Evolutionary conservation across 495 filamentous ascomycete genomes (phyloP).

Genomic region (Penicillium cataractarum): DNA sequence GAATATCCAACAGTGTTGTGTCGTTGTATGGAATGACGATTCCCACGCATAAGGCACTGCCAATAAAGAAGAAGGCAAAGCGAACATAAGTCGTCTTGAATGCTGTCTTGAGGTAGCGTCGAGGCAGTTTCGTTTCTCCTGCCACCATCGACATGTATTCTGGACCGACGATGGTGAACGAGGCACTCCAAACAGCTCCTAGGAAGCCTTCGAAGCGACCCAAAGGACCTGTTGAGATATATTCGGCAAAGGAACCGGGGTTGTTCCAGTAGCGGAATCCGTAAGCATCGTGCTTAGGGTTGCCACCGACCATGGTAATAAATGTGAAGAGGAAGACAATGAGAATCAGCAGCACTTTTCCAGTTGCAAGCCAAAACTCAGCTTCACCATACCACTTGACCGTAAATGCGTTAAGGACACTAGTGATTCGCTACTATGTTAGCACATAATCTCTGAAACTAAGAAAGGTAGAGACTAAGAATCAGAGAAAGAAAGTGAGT

Average conservation of each 20-base stretch:
- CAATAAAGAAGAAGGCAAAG: constrained; percentile 72
- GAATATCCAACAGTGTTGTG: constrained; percentile 47
- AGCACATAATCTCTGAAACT: constrained; percentile 35
- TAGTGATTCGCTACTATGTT: background rate
- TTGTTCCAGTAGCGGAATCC: constrained; percentile 65
- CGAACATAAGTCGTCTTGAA: constrained; percentile 76
- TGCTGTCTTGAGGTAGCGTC: constrained; percentile 53
- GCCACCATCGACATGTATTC: constrained; percentile 82
- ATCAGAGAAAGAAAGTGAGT: background rate
- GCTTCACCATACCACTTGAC: constrained; percentile 69
- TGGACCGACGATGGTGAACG: constrained; percentile 52
- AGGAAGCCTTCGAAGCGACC: constrained; percentile 75
- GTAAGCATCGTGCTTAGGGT: constrained; percentile 67
- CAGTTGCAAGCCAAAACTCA: constrained; percentile 69
- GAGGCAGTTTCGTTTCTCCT: constrained; percentile 73
- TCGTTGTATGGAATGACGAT: constrained; percentile 66
- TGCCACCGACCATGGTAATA: constrained; percentile 69
- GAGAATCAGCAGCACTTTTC: constrained; percentile 71
- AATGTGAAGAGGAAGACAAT: constrained; percentile 49
- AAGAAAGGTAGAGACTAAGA: background rate
- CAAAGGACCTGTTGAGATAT: constrained; percentile 59
- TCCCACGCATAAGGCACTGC: constrained; percentile 67
- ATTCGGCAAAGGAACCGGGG: constrained; percentile 40
- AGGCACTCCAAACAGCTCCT: constrained; percentile 59
- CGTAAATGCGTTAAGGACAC: constrained; percentile 44